Percentiles rank a stretch among this genome's conserved stretches.
phyloP scores from a whole-genome alignment of 2,329 filamentous ascomycete genomes.

The Didymosphaeria variabile region DNA sequence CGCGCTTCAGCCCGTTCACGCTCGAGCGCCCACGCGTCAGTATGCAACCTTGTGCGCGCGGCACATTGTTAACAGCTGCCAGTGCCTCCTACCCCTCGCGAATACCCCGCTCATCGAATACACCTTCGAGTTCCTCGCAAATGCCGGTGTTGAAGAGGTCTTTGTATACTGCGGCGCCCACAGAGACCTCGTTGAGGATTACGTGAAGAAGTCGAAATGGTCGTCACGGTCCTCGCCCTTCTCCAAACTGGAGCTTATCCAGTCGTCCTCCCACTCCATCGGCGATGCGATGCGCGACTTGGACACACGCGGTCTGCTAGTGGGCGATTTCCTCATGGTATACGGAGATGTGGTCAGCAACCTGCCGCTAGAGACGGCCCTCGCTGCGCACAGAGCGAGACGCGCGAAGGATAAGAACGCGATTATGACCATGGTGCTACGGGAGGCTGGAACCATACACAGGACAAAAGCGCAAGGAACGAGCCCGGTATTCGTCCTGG shows the following conservation, averaged over 20 bases:
- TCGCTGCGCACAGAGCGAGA: conserved; percentile 81
- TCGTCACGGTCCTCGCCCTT: conserved; percentile 79
- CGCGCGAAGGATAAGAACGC: conserved; percentile 87
- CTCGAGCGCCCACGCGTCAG: conserved; percentile 85
- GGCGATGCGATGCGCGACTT: conserved; percentile 96
- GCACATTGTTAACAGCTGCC: conserved; percentile 29
- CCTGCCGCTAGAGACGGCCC: conserved; percentile 78
- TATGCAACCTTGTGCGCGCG: conserved; percentile 21
- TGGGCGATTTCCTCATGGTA: conserved; percentile 89
- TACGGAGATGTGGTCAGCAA: conserved; percentile 95
- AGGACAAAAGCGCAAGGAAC: conserved; percentile 79
- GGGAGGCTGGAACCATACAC: conserved; percentile 78
- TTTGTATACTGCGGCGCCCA: conserved; percentile 92
- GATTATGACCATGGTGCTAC: conserved; percentile 95
- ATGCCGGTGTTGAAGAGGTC: conserved; percentile 93
- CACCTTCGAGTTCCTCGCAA: conserved; percentile 93
- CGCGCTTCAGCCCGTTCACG: conserved; percentile 88
- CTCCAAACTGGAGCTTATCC: conserved; percentile 81
- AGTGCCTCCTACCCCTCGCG: conserved; percentile 92
- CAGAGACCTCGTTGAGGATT: conserved; percentile 84
- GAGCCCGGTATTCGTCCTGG: conserved; percentile 85
- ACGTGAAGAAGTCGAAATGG: conserved; percentile 83
- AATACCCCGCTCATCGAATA: conserved; percentile 98
- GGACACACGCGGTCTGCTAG: conserved; percentile 83
- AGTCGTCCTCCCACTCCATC: conserved; percentile 84